phyloP scores from a whole-genome alignment of 257 asterid species.

The Fraxinus cuspidata region DNA sequence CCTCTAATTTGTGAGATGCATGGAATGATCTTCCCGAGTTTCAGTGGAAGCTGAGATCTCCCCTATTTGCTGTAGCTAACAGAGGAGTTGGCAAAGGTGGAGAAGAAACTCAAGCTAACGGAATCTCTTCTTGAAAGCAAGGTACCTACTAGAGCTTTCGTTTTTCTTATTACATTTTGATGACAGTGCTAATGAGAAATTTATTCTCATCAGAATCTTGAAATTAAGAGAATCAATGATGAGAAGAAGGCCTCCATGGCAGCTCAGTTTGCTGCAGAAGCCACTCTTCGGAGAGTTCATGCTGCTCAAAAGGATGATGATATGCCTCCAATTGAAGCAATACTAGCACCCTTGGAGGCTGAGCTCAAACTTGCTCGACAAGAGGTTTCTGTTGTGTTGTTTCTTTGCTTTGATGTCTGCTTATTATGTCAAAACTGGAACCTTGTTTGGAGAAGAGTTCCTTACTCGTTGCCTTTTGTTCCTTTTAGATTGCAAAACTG shows the following conservation, averaged over 20 bases:
- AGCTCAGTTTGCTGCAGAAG: constrained; percentile 99
- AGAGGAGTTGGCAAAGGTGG: constrained; percentile 81
- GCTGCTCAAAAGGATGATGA: constrained; percentile 97
- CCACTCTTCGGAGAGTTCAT: constrained; percentile 96
- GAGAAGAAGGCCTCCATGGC: constrained; percentile 98
- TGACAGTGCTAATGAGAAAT: not conserved
- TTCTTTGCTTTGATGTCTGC: constrained; percentile 19
- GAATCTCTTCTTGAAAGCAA: constrained; percentile 90
- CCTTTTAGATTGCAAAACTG: constrained; percentile 77
- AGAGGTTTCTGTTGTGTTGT: constrained; percentile 57
- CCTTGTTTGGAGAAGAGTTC: constrained; percentile 19
- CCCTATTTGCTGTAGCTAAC: constrained; percentile 57
- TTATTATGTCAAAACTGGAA: constrained; percentile 14
- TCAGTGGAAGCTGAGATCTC: constrained; percentile 26
- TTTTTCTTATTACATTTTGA: constrained; percentile 4
- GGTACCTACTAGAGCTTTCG: constrained; percentile 43
- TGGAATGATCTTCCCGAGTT: constrained; percentile 13
- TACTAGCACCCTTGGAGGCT: constrained; percentile 95
- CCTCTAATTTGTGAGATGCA: not conserved
- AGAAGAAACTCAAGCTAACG: constrained; percentile 81
- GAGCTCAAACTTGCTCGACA: constrained; percentile 95
- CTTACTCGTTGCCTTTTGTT: constrained; percentile 22
- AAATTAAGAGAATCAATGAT: constrained; percentile 90
- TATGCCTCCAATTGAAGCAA: constrained; percentile 99
- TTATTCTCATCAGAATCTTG: constrained; percentile 73